A percentile compares a stretch with the other conserved stretches of the same genome.
Evolutionary conservation across 306 rosid genomes (phyloP).

Genomic region (Sicyos baderoa): DNA sequence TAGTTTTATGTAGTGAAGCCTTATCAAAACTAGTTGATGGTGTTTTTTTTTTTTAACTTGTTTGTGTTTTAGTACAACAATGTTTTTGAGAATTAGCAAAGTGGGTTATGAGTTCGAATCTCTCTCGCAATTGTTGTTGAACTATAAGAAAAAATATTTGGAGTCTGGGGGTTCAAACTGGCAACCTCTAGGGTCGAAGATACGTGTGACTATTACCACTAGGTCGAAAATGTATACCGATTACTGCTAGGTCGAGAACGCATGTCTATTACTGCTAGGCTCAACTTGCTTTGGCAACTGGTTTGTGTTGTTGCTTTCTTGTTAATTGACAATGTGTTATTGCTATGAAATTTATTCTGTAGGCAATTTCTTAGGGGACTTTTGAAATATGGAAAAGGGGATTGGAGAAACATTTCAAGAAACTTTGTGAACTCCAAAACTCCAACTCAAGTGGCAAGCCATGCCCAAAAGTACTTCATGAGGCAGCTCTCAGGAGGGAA

Average conservation of each 20-base stretch:
- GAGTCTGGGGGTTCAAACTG: too few species aligned
- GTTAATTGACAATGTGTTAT: neutral
- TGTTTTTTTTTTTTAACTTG: neutral
- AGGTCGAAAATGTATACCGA: too few species aligned
- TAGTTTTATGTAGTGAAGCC: neutral
- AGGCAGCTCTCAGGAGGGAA: slow-evolving; percentile 80
- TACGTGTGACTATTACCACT: too few species aligned
- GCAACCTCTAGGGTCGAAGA: too few species aligned
- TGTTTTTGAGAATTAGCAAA: too few species aligned
- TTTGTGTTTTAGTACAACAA: neutral
- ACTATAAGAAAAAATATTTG: too few species aligned
- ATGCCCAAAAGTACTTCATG: slow-evolving; percentile 78
- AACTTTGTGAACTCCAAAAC: slow-evolving; percentile 55
- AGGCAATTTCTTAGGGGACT: slow-evolving; percentile 90
- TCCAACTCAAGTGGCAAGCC: slow-evolving; percentile 59
- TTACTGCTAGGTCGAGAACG: too few species aligned
- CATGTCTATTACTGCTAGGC: too few species aligned
- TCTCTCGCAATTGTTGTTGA: too few species aligned
- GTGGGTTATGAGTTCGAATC: too few species aligned
- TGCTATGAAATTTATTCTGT: slow-evolving; percentile 18
- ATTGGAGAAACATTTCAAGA: slow-evolving; percentile 87
- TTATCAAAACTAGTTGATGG: neutral
- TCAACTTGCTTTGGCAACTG: neutral
- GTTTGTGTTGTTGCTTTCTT: neutral
- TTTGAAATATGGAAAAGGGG: slow-evolving; percentile 77